Evolutionary conservation across 495 filamentous ascomycete species (phyloP).

Genomic region (Talaromyces wortmannii): DNA sequence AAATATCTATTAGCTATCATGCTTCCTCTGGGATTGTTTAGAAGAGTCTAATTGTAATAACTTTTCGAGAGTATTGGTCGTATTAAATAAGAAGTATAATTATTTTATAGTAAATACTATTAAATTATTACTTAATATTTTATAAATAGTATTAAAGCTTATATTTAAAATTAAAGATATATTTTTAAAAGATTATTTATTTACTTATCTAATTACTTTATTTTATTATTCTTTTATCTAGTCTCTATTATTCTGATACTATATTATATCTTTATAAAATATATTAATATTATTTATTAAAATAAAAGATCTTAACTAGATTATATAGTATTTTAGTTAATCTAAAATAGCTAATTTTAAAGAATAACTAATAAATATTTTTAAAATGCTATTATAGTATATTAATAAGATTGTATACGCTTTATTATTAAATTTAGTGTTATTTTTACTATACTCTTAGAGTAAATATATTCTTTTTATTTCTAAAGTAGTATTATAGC

Average conservation of each 20-base stretch:
- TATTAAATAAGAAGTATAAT: too few species aligned
- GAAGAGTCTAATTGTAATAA: not conserved
- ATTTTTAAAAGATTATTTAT: slow-evolving; percentile 10
- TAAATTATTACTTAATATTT: slow-evolving; percentile 1
- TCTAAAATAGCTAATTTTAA: too few species aligned
- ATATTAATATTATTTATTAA: slow-evolving; percentile 16
- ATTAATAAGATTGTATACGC: slow-evolving; percentile 11
- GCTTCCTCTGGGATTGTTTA: not conserved
- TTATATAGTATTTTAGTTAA: slow-evolving; percentile 37
- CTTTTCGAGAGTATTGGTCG: not conserved
- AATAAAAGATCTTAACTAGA: slow-evolving; percentile 15
- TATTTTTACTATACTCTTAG: too few species aligned
- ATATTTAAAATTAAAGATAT: too few species aligned
- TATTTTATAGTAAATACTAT: not conserved
- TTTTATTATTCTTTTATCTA: slow-evolving; percentile 20
- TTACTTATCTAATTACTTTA: too few species aligned
- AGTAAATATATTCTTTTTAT: too few species aligned
- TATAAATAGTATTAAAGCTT: not conserved
- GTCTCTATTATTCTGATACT: slow-evolving; percentile 29
- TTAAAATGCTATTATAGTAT: too few species aligned
- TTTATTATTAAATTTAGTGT: too few species aligned
- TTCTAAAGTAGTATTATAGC: slow-evolving; percentile 30
- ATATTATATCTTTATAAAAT: slow-evolving; percentile 23
- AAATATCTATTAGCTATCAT: not conserved
- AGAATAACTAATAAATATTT: too few species aligned